Percentiles rank a stretch among this genome's conserved stretches.
Evolutionary conservation across 768 basidiomycete genomes (phyloP).

Genomic region (Antrodiella citrinella): DNA sequence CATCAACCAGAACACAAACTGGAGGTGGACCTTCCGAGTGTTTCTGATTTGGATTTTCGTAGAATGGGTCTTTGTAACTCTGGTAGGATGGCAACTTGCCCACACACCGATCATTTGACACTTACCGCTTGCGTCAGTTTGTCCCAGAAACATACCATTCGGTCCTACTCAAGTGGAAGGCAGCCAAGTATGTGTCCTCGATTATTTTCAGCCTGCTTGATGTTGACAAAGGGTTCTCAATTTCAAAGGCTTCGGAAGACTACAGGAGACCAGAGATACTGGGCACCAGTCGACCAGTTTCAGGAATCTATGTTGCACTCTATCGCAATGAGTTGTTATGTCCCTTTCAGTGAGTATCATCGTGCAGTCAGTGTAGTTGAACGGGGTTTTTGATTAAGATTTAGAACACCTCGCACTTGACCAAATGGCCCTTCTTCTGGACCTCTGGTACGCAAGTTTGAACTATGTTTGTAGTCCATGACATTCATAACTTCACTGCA

Average conservation of each 20-base stretch:
- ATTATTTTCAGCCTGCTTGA: not conserved
- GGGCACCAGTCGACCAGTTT: conserved; percentile 50
- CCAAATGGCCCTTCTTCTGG: conserved; percentile 67
- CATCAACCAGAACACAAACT: conserved; percentile 53
- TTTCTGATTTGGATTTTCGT: conserved; percentile 61
- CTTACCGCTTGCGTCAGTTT: no score
- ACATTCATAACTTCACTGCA: conserved; percentile 8
- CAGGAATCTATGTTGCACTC: conserved; percentile 36
- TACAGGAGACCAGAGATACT: conserved; percentile 46
- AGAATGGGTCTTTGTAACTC: no score
- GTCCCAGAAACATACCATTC: conserved; percentile 71
- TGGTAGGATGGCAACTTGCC: no score
- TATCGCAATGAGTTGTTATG: conserved; percentile 52
- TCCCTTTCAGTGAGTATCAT: conserved; percentile 40
- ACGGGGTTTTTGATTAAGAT: not conserved
- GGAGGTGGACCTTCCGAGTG: conserved; percentile 77
- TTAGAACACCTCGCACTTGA: conserved; percentile 57
- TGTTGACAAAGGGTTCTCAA: no score
- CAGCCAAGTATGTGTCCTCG: conserved; percentile 32
- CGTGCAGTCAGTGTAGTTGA: not conserved
- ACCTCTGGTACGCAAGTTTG: conserved; percentile 55
- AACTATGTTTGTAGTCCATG: not conserved
- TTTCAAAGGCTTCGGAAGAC: conserved; percentile 41
- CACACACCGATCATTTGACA: no score
- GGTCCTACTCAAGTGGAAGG: conserved; percentile 53